Base-by-base conservation (phyloP, 176 grass and related monocot genomes). In the Calamus simplicifolius region DNA sequence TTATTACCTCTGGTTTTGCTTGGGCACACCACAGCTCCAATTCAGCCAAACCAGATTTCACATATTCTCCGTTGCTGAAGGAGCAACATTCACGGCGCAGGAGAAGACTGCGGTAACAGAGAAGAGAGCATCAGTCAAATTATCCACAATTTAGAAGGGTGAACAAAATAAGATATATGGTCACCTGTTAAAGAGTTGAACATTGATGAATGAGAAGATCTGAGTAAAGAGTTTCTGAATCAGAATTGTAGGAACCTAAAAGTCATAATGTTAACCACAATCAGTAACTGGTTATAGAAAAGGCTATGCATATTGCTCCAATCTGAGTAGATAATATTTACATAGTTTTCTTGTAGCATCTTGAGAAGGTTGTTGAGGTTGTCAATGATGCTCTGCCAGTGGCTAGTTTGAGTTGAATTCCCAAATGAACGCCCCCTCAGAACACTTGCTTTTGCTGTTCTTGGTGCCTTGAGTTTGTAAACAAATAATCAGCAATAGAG, bases 61-160 rank as follows among this genome's bases (percentile, higher is more conserved):
- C 75, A 73, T 88, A 97, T 48, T 97, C 93, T 68, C 93, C 93
- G 19, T 91, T 97, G 76, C 93, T 97, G 59, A 97, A 91, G 68
- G 93, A 90, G 75, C 93, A 97, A 66, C 87, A 97, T 60, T 97
- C 93, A 67, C 89, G 87, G 28, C 93, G 93, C 28, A 97, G 80
- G 58, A 91, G 87, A 70, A 91, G 84, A 79, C 93, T 97, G 56
- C 51, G 59, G 48, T 50, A 72, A 55, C 16, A 80, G 17, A 66
- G 50, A 19, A 59, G 50, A 51, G 16, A 43, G 12, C 5, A 43
- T 43, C 10, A 35, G 30, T 58, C 59, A 68, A 69, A 56, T 69
- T 30, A 69, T 79, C 19, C 4, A 71, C 35, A 66, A 17, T 14
- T 54, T 72, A 79, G 6, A 54, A 28, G 52, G 25, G 52, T 14